Conservation (phyloP, 1,284 basidiomycete genomes). For the Paramarasmius palmivorus region DNA sequence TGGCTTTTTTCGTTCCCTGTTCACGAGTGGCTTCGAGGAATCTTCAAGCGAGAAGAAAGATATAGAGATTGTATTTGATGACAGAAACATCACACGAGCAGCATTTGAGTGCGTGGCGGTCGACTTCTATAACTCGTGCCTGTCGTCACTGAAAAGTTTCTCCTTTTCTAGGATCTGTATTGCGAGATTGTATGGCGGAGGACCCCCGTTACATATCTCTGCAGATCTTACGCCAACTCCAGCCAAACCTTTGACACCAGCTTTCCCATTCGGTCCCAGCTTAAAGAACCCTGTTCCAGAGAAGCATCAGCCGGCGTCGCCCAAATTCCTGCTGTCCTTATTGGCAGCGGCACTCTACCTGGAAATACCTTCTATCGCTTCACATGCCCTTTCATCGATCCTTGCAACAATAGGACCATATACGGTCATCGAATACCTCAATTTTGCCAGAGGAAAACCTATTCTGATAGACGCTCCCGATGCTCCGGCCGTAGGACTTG, state of each 20-base stretch:
- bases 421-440: constrained; percentile 78
- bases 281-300: constrained; percentile 36
- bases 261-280: constrained; percentile 44
- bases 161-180: constrained; percentile 67
- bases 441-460: constrained; percentile 80
- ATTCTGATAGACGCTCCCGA: constrained; percentile 49
- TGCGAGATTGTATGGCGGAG: constrained; percentile 83
- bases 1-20: constrained; percentile 88
- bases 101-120: constrained; percentile 36
- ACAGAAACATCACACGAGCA: constrained; percentile 83
- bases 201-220: constrained; percentile 71
- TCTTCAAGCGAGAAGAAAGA: constrained; percentile 31
- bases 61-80: constrained; percentile 77
- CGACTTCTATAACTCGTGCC: constrained; percentile 6
- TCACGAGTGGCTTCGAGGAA: constrained; percentile 81
- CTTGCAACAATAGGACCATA: constrained; percentile 78
- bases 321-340: constrained; percentile 83
- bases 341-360: constrained; percentile 88
- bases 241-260: constrained; percentile 67
- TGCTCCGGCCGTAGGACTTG: constrained; percentile 64
- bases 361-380: constrained; percentile 76
- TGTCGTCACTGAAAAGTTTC: constrained; percentile 14
- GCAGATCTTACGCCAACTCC: constrained; percentile 67
- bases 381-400: constrained; percentile 73
- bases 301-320: constrained; percentile 73